Evolutionary conservation across 2,329 filamentous ascomycete genomes (phyloP), one percentile per base, ranked within the genome.

Genomic region (Colletotrichum magnum): DNA sequence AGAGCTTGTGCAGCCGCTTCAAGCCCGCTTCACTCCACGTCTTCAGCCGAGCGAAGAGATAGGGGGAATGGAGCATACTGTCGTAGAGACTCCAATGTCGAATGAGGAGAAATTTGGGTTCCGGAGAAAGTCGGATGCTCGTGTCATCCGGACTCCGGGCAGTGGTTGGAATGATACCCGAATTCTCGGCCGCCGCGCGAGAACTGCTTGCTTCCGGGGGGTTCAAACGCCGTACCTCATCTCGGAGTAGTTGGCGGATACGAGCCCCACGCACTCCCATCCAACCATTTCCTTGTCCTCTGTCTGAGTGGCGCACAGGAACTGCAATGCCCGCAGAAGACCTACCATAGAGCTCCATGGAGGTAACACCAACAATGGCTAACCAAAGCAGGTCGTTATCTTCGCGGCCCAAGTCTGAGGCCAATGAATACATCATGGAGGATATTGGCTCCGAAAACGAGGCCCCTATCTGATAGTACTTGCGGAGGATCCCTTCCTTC

Each of bases 1-100:
- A 87, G 0, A 99, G 87, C 78, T 98, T 98, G 80, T 98, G 94
- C 21, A 99, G 85, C 59, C 95, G 89, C 79, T 97, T 97, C 61
- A 93, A 88, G 3, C 96, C 96, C 58, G 88, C 89, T 71, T 98
- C 96, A 69, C 92, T 97, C 95, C 96, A 99, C 54, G 97, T 94
- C 80, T 97, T 95, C 53, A 99, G 87, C 39, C 94, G 89, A 4
- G 95, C 94, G 69, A 97, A 95, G 5, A 99, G 88, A 76, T 98
- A 98, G 0, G 95, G 95, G 0, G 95, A 98, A 79, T 99, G 96
- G 13, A 98, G 87, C 96, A 99, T 98, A 79, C 94, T 97, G 77
- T 99, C 96, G 79, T 98, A 98, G 15, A 99, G 85, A 74, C 94
- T 97, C 96, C 96, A 99, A 79, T 99, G 96, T 41, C 96, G 88